Evolutionary conservation across 306 rosid genomes (phyloP).

Genomic region (Potentilla sterilis): DNA sequence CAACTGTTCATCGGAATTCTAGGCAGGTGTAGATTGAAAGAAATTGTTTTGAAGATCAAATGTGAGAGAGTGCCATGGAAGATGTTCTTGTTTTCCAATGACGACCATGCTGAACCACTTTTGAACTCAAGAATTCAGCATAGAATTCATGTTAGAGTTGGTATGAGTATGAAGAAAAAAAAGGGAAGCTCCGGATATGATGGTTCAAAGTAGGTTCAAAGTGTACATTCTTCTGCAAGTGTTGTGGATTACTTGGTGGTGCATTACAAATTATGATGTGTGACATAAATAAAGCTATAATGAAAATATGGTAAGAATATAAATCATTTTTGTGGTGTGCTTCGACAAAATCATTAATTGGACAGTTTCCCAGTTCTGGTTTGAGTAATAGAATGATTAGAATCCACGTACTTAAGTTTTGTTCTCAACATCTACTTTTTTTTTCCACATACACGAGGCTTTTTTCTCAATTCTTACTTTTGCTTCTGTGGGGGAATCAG

Average conservation of each 20-base stretch:
- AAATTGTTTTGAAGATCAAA: conserved; percentile 24
- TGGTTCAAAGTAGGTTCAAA: conserved; percentile 33
- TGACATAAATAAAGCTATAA: conserved; percentile 38
- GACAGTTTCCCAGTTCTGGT: neutral
- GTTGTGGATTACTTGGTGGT: conserved; percentile 47
- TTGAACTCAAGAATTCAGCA: conserved; percentile 31
- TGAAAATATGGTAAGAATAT: conserved; percentile 32
- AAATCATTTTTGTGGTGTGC: neutral
- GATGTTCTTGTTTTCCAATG: conserved; percentile 26
- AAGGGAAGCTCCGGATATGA: conserved; percentile 38
- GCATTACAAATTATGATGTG: conserved; percentile 47
- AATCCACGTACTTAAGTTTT: neutral
- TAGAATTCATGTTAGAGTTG: conserved; percentile 32
- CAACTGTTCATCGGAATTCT: conserved; percentile 24
- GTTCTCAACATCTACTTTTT: neutral
- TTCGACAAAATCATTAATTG: neutral
- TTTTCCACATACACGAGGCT: neutral
- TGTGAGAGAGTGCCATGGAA: conserved; percentile 28
- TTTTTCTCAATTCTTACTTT: no score
- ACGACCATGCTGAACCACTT: conserved; percentile 30
- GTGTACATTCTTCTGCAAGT: conserved; percentile 44
- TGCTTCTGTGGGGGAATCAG: neutral
- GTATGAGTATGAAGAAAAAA: conserved; percentile 37
- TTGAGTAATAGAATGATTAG: neutral
- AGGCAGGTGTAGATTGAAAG: conserved; percentile 43